Conservation (phyloP, 1,139 yeast species). For the Kodamaea anthophila region DNA sequence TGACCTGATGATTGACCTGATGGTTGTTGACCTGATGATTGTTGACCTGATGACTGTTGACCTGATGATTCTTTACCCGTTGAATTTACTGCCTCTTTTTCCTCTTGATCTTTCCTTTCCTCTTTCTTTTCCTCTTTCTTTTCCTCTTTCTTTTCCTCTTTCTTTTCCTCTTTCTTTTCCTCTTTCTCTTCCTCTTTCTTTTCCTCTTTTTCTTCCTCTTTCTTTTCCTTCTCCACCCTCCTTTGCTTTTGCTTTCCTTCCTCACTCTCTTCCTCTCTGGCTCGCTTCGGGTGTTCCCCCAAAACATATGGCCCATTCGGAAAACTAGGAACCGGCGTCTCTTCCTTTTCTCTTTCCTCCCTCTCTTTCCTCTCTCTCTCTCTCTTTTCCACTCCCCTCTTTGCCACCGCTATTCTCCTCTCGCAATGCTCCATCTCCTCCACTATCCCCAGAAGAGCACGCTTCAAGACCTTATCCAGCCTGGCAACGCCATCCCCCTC, state of each 20-base stretch:
- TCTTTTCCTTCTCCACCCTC: neutral
- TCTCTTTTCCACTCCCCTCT: conserved; percentile 5
- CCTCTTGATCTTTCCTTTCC: too few species aligned
- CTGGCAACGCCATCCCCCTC: conserved; percentile 24
- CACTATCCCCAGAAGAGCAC: conserved; percentile 21
- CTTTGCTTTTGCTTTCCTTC: neutral
- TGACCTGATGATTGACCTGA: too few species aligned
- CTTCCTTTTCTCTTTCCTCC: conserved; percentile 15
- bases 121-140: neutral
- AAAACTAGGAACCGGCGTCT: too few species aligned
- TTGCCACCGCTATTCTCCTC: neutral
- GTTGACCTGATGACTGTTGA: too few species aligned
- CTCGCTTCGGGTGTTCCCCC: too few species aligned
- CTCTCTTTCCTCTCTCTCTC: conserved; percentile 12
- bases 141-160: neutral
- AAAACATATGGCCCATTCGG: too few species aligned
- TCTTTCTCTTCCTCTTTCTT: neutral
- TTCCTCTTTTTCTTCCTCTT: neutral
- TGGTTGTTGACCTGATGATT: too few species aligned
- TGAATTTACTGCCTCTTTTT: too few species aligned
- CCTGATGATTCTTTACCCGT: too few species aligned
- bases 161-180: neutral
- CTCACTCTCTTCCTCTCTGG: too few species aligned
- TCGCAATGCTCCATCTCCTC: conserved; percentile 32
- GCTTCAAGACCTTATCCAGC: conserved; percentile 25